Evolutionary conservation across 345 rosid species (phyloP), one percentile per base, ranked within the genome.

Genomic region (Lepidium didymum): DNA sequence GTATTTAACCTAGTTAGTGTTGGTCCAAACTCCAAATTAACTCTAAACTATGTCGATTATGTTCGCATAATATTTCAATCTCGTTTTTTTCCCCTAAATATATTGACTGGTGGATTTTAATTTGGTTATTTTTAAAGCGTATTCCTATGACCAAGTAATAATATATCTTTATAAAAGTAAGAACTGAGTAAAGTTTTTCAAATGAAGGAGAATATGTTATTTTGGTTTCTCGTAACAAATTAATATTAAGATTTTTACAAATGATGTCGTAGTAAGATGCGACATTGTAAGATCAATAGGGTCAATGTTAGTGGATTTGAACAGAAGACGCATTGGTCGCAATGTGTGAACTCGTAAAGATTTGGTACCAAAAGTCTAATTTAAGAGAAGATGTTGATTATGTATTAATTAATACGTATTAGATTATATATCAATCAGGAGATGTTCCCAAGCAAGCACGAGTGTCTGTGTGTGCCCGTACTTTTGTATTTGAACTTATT

Each of bases 391-490:
- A 67, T 42, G 51, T 36, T 67, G 25, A 58, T 23, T 35, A 60
- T 49, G 10, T 67, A 11, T 19, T 43, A 12, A 25, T 4, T n/a
- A 40, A 5, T 21, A 36, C 18, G 38, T 52, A 70, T 41, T 33
- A 13, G 50, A 57, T 23, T 31, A 63, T 33, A 56, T 31, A 57
- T 44, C 42, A 49, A 49, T 3, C n/a, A 62, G 63, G 47, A 71
- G 50, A 58, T 74, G 68, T 67, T 67, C 77, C 77, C 68, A 49
- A 74, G 73, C 40, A 59, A 67, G 61, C 63, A 74, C 73, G 68
- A 59, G 68, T 49, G 60, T 57, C 40, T 67, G 33, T 64, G 23
- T 62, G 5, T 43, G 23, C 50, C 23, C 36, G 12, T 40, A 18
- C 45, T 23, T 58, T 66, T 58, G 66, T 65, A 42, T 65, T 42